Evolutionary conservation across 352 stramenopile genomes (phyloP).

Genomic region (Pythium guiyangense): DNA sequence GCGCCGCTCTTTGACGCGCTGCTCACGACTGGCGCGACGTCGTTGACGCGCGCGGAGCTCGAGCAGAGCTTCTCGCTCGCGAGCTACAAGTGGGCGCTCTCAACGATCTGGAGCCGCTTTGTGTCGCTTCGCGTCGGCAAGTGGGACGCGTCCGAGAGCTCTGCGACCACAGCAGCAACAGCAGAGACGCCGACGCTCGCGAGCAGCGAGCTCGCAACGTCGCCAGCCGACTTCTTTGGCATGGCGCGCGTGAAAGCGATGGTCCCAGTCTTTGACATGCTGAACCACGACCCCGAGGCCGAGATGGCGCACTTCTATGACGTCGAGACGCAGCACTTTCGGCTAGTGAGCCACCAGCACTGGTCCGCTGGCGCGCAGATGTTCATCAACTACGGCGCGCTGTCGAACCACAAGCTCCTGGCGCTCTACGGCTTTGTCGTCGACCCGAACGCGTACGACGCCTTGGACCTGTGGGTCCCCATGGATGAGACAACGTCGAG

Average conservation of each 20-base stretch:
- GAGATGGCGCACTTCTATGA: constrained; percentile 76
- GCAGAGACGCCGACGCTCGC: too few relatives aligned
- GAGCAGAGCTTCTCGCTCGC: constrained; percentile 54
- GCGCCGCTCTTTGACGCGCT: constrained; percentile 48
- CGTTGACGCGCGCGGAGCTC: constrained; percentile 14
- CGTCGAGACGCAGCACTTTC: constrained; percentile 35
- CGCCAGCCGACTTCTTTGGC: constrained; percentile 1
- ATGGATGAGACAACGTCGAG: constrained; percentile 48
- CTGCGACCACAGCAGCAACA: neutral
- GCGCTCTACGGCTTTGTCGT: constrained; percentile 80
- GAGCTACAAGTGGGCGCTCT: constrained; percentile 81
- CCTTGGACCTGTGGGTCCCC: constrained; percentile 68
- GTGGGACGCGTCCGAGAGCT: constrained; percentile 12
- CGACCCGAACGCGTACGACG: constrained; percentile 57
- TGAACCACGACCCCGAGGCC: constrained; percentile 76
- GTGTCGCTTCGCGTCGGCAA: constrained; percentile 51
- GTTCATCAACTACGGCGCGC: constrained; percentile 74
- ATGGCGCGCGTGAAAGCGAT: constrained; percentile 66
- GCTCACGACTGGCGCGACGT: constrained; percentile 18
- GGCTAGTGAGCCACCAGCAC: constrained; percentile 72
- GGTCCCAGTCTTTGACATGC: constrained; percentile 84
- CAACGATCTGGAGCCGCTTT: constrained; percentile 84
- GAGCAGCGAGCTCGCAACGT: neutral
- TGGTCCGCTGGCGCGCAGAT: constrained; percentile 66
- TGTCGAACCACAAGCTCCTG: constrained; percentile 83